Base-by-base conservation (phyloP, 208 protist species). In the Acanthamoeba triangularis region DNA sequence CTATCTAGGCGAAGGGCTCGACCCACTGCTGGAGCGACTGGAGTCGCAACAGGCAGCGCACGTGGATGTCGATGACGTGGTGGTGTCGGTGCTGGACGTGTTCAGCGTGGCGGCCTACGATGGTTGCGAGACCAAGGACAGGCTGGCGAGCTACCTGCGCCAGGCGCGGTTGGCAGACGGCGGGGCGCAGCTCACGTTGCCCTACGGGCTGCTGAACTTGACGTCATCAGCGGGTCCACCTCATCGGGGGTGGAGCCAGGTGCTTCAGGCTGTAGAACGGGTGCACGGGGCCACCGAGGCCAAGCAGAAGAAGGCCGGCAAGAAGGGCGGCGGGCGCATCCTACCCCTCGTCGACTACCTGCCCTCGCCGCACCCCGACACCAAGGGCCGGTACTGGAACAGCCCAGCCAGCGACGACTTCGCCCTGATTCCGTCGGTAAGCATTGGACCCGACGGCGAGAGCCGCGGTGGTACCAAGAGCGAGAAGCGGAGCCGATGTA, bases 101-200 rank as follows among this genome's bases (percentile, higher is more conserved):
- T 76, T 76, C 33, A 76, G 67, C n/a, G 67, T 37, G 33, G 67
- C 67, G 30, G 33, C n/a, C n/a, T 76, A 76, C 33, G 33, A 76
- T n/a, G 6, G n/a, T 20, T 2, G n/a, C 30, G n/a, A 76, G 67
- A 76, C 23, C 67, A 76, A 41, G 67, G 7, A n/a, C 25, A 13
- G 67, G 14, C 67, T 76, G 16, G 30, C 14, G 28, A n/a, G 3
- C 13, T 76, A 25, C 67, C 8, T 76, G 30, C 5, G 30, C 14
- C n/a, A n/a, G 16, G 67, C 67, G 30, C n/a, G 3, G 2, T 30
- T 16, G 16, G 33, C 16, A 6, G 67, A 76, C 56, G 56, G 6
- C 56, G 20, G 20, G 56, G 23, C 25, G 56, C 52, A 47, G 44
- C 44, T 0, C 8, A 47, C 44, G 44, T 11, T 47, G 10, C 44